Conservation (phyloP, 257 asterid species). For the Solanum appendiculatum region DNA sequence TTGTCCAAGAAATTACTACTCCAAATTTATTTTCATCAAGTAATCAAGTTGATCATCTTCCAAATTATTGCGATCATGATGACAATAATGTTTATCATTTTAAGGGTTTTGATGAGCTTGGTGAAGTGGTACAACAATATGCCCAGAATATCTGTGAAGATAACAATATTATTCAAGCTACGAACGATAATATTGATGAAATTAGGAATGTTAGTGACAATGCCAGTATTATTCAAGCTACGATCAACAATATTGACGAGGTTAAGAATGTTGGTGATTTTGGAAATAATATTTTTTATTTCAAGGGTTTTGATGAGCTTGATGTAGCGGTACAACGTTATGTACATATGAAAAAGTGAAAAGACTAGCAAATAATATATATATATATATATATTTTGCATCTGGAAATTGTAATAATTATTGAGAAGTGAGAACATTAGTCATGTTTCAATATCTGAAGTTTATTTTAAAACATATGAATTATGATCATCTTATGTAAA, state of each 20-base stretch:
- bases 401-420: no score
- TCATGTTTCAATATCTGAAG: no score
- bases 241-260: background rate
- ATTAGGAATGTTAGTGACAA: background rate
- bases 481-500: no score
- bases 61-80: no score
- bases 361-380: background rate
- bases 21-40: background rate
- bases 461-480: no score
- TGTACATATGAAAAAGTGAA: background rate
- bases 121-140: background rate
- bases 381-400: no score
- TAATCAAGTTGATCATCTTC: background rate
- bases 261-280: no score
- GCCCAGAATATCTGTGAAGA: background rate
- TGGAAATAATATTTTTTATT: background rate
- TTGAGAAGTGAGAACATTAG: background rate
- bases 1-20: background rate
- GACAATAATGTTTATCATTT: background rate
- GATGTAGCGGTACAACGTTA: background rate
- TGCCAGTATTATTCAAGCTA: background rate
- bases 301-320: background rate
- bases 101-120: background rate
- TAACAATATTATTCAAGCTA: background rate
- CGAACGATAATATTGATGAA: background rate